These are phyloP conservation scores for Cladosporium sp. DNA, from an alignment of 2,329 filamentous ascomycete genomes.

Conservation along the genomic window DNA sequence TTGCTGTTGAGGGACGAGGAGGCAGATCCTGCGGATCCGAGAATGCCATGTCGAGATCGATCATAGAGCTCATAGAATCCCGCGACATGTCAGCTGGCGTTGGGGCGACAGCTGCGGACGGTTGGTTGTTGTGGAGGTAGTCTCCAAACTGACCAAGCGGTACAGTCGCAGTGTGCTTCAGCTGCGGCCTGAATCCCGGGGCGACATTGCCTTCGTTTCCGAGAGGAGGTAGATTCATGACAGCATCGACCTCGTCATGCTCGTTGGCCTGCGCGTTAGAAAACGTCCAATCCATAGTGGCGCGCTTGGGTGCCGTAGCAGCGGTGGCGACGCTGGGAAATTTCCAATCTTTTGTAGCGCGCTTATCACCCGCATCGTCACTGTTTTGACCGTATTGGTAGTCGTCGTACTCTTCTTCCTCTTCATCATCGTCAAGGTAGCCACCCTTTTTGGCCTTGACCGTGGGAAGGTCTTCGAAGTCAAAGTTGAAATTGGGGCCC, in stretches of 20 bases:
- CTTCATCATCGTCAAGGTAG: background rate
- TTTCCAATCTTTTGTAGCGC: conserved; percentile 49
- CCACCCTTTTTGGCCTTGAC: conserved; percentile 45
- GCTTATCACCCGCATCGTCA: conserved; percentile 29
- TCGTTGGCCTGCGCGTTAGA: conserved; percentile 32
- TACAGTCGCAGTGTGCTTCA: conserved; percentile 38
- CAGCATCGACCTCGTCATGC: conserved; percentile 21
- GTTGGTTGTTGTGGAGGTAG: conserved; percentile 27
- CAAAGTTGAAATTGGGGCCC: conserved; percentile 40
- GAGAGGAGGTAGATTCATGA: conserved; percentile 27
- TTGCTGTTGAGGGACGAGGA: conserved; percentile 37
- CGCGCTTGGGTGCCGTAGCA: conserved; percentile 32
- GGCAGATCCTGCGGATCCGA: conserved; percentile 33
- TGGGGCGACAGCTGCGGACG: conserved; percentile 8
- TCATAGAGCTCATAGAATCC: conserved; percentile 38
- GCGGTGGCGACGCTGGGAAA: conserved; percentile 37
- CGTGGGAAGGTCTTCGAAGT: conserved; percentile 48
- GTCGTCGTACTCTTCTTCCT: conserved; percentile 32
- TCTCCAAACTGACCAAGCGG: conserved; percentile 34
- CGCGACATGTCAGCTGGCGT: conserved; percentile 23
- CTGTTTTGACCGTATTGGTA: conserved; percentile 28
- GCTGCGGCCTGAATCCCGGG: conserved; percentile 33
- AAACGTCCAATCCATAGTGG: conserved; percentile 45
- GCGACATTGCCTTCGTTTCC: conserved; percentile 21
- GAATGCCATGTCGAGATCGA: conserved; percentile 36